A percentile compares a stretch with the other conserved stretches of the same genome.
Conservation (phyloP, 1,284 basidiomycete species). For the Apiotrichum gamsii region DNA sequence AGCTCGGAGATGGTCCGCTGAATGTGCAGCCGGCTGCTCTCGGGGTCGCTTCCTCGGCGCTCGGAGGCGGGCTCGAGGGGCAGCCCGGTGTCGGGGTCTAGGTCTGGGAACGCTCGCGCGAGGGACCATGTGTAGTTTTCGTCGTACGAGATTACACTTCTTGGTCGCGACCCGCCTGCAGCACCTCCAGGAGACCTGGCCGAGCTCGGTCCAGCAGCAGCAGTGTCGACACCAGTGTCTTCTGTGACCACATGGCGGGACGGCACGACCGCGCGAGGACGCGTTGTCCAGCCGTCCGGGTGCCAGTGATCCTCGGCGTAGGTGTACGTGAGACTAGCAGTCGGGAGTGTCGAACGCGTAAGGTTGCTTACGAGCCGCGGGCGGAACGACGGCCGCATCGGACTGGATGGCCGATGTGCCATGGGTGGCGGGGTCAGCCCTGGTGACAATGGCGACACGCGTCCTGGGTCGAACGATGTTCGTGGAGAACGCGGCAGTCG, state of each 20-base stretch:
- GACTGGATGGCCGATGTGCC: not conserved
- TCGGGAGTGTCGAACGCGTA: constrained; percentile 33
- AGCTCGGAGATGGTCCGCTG: constrained; percentile 41
- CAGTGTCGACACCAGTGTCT: not conserved
- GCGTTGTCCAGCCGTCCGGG: not conserved
- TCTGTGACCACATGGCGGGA: too few relatives aligned
- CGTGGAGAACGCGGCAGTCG: too few relatives aligned
- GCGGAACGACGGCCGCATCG: constrained; percentile 4
- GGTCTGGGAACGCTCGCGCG: constrained; percentile 32
- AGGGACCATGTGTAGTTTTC: too few relatives aligned
- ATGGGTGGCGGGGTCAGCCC: constrained; percentile 1
- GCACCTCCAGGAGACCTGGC: too few relatives aligned
- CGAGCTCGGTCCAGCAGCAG: not conserved
- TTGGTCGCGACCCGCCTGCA: too few relatives aligned
- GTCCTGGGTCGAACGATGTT: not conserved
- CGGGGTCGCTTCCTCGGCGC: not conserved
- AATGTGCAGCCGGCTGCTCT: constrained; percentile 25
- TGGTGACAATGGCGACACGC: not conserved
- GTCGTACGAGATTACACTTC: too few relatives aligned
- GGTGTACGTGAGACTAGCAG: constrained; percentile 29
- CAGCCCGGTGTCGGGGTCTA: constrained; percentile 39
- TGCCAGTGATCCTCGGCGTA: constrained; percentile 10
- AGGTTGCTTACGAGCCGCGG: constrained; percentile 36
- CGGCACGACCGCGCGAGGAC: too few relatives aligned
- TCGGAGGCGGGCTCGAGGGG: constrained; percentile 17